phyloP scores from a whole-genome alignment of 257 asterid species.

The Coffea canephora region DNA sequence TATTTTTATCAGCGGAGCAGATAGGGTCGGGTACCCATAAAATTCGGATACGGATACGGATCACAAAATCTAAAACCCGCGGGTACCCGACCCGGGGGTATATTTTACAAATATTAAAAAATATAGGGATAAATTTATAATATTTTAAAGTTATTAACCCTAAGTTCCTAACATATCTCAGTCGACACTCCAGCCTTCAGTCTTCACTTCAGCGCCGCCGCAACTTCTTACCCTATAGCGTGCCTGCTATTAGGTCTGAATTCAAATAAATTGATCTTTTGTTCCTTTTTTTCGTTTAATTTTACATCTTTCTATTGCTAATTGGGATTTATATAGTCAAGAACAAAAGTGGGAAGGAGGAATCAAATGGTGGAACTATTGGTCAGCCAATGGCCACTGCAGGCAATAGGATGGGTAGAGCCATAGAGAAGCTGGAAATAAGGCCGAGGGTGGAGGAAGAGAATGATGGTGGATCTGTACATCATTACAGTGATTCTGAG shows the following conservation, averaged over 20 bases:
- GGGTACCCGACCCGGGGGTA: not conserved
- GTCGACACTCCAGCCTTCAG: too few species aligned
- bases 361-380: constrained; percentile 32
- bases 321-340: constrained; percentile 47
- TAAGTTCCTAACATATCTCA: too few species aligned
- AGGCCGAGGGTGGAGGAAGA: constrained; percentile 45
- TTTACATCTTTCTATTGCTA: constrained; percentile 16
- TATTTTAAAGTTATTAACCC: too few species aligned
- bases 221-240: too few species aligned
- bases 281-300: not conserved
- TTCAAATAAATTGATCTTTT: not conserved
- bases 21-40: too few species aligned
- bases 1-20: too few species aligned
- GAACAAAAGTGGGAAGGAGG: constrained; percentile 60
- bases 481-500: constrained; percentile 57
- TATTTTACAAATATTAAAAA: too few species aligned
- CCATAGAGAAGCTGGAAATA: constrained; percentile 53
- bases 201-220: too few species aligned
- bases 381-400: constrained; percentile 20
- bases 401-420: constrained; percentile 28
- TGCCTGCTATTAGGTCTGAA: not conserved
- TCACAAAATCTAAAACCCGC: too few species aligned
- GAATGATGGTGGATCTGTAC: constrained; percentile 42
- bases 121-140: too few species aligned
- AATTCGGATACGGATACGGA: too few species aligned